Conservation (phyloP, 2,329 filamentous ascomycete species). For the Xylariaceae sp. region DNA sequence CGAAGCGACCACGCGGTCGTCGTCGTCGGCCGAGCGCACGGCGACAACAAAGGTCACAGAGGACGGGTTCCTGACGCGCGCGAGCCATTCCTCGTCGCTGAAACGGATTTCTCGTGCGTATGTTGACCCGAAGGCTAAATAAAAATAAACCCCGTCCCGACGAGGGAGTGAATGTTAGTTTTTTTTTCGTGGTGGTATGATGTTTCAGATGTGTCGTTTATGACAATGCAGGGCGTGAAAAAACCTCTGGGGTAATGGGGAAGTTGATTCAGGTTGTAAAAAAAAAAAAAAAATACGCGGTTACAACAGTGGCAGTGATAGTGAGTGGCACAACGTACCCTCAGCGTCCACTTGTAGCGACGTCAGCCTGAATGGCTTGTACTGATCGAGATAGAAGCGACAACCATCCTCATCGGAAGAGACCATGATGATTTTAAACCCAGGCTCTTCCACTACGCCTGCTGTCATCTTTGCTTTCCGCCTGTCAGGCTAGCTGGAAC, state of each 20-base stretch:
- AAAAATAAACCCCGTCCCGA: too few species aligned
- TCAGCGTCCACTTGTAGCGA: conserved; percentile 26
- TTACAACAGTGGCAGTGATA: not conserved
- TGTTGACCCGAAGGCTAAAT: conserved; percentile 34
- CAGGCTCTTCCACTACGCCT: conserved; percentile 3
- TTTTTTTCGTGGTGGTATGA: too few species aligned
- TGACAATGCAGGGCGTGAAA: too few species aligned
- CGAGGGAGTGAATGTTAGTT: conserved; percentile 9
- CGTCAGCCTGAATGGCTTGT: conserved; percentile 28
- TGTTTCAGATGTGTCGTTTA: too few species aligned
- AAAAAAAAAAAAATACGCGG: too few species aligned
- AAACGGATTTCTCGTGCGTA: conserved; percentile 33
- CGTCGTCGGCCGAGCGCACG: conserved; percentile 16
- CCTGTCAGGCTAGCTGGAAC: not conserved
- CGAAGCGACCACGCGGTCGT: conserved; percentile 27
- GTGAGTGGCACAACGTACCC: conserved; percentile 17
- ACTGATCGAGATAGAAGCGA: conserved; percentile 26
- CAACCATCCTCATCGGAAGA: conserved; percentile 21
- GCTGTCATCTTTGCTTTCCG: conserved; percentile 10
- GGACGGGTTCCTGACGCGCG: conserved; percentile 32
- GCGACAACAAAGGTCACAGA: conserved; percentile 33
- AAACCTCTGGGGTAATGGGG: too few species aligned
- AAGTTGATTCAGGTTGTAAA: too few species aligned
- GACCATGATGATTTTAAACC: conserved; percentile 23
- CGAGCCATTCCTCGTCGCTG: conserved; percentile 32